A percentile compares a stretch with the other conserved stretches of the same genome.
phyloP scores from a whole-genome alignment of 192 early-diverging fungal genomes.

The Podila epicladia region DNA sequence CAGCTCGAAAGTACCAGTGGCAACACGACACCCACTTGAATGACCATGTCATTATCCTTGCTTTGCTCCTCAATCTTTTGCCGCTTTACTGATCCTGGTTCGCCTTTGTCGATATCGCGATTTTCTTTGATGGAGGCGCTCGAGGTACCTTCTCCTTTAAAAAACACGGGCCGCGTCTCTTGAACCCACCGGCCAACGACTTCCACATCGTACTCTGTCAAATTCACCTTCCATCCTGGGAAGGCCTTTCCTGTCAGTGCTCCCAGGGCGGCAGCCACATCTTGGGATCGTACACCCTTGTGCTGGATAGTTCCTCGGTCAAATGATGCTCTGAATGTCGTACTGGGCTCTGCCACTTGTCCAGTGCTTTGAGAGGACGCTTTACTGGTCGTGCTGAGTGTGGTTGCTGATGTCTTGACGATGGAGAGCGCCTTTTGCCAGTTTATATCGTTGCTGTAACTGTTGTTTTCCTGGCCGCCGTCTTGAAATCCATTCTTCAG shows the following conservation, averaged over 20 bases:
- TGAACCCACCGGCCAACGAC: constrained; percentile 42
- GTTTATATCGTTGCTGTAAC: neutral
- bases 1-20: constrained; percentile 25
- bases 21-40: constrained; percentile 32
- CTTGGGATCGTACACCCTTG: constrained; percentile 40
- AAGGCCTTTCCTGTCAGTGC: constrained; percentile 20
- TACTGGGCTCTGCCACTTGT: neutral
- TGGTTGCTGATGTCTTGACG: neutral
- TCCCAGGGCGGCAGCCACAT: constrained; percentile 38
- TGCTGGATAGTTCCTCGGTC: constrained; percentile 42
- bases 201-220: constrained; percentile 54
- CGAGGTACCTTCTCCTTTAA: neutral
- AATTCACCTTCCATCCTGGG: constrained; percentile 54
- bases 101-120: neutral
- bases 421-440: constrained; percentile 26
- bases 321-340: constrained; percentile 30
- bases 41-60: neutral
- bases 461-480: neutral
- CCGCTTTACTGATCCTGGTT: neutral
- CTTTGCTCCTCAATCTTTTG: neutral
- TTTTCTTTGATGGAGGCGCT: neutral
- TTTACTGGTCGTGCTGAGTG: neutral
- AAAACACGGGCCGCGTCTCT: constrained; percentile 5
- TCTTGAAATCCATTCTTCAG: neutral
- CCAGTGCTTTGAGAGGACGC: neutral